These are phyloP conservation scores for Suillus lakei DNA, from an alignment of 768 basidiomycete species.

Conservation along the genomic window DNA sequence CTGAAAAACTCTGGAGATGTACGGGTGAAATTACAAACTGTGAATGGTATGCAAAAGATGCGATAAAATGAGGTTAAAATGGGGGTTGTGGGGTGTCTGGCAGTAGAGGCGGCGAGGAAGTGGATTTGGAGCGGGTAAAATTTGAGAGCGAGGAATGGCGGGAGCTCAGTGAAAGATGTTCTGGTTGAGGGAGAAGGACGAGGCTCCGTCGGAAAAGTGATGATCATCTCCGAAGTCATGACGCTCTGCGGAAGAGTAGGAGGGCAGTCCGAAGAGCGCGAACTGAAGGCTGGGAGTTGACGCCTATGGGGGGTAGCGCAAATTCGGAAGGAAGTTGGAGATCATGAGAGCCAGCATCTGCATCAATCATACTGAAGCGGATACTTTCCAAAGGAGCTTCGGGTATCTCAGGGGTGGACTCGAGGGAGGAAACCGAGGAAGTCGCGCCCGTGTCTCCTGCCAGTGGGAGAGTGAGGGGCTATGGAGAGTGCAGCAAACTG, in stretches of 20 bases:
- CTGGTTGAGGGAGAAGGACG: slow-evolving; percentile 47
- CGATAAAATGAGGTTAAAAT: slow-evolving; percentile 36
- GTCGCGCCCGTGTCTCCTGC: slow-evolving; percentile 45
- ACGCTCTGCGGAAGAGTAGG: slow-evolving; percentile 46
- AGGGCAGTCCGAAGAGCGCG: slow-evolving; percentile 43
- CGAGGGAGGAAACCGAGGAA: slow-evolving; percentile 58
- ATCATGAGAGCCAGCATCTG: slow-evolving; percentile 43
- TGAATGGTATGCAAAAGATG: slow-evolving; percentile 39
- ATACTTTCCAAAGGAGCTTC: slow-evolving; percentile 44
- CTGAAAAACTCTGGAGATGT: slow-evolving; percentile 25
- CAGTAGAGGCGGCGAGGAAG: slow-evolving; percentile 33
- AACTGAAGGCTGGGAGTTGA: slow-evolving; percentile 25
- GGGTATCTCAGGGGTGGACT: slow-evolving; percentile 59
- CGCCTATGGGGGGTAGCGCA: slow-evolving; percentile 20
- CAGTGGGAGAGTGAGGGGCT: slow-evolving; percentile 54
- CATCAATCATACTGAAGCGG: slow-evolving; percentile 42
- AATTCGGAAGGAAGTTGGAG: slow-evolving; percentile 30
- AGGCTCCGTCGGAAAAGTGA: slow-evolving; percentile 46
- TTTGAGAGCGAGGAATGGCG: slow-evolving; percentile 18
- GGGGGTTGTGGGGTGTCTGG: slow-evolving; percentile 32
- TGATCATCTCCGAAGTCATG: slow-evolving; percentile 44
- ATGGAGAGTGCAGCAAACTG: slow-evolving; percentile 62
- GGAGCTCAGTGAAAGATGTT: slow-evolving; percentile 52
- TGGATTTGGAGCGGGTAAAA: slow-evolving; percentile 27
- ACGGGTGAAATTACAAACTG: slow-evolving; percentile 22